A percentile compares a stretch with the other conserved stretches of the same genome.
These are phyloP conservation scores for Hemerocallis citrina DNA, from an alignment of 106 monocot genomes.

Conservation along the genomic window DNA sequence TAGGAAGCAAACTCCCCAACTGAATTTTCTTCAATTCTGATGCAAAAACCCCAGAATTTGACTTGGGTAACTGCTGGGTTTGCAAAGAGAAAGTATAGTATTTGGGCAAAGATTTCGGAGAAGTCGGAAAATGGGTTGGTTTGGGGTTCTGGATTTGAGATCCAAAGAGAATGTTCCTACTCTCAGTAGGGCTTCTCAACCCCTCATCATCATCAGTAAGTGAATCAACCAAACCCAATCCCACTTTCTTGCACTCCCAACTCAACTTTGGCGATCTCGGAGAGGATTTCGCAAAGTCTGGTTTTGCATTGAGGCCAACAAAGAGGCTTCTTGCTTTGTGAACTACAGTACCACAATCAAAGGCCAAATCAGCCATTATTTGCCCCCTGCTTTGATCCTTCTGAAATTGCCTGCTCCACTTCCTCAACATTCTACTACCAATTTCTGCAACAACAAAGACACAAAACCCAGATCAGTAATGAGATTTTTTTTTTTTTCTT, in stretches of 20 bases:
- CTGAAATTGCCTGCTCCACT: no score
- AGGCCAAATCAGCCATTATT: conserved; percentile 16
- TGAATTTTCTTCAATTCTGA: background rate
- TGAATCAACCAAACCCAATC: conserved; percentile 46
- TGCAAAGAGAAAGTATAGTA: background rate
- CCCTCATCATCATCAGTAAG: conserved; percentile 11
- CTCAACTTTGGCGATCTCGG: conserved; percentile 43
- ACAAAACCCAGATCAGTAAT: no score
- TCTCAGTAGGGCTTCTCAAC: no score
- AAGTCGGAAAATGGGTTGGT: no score
- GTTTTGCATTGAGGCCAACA: conserved; percentile 43
- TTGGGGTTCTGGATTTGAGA: conserved; percentile 19
- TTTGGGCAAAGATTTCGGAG: background rate
- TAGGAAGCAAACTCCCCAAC: no score
- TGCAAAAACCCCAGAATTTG: background rate
- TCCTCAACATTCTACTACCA: conserved; percentile 38
- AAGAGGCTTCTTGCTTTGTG: conserved; percentile 27
- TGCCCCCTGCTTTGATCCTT: no score
- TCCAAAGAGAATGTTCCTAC: conserved; percentile 22
- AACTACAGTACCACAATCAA: conserved; percentile 3
- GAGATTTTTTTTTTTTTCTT: no score
- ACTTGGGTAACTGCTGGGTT: background rate
- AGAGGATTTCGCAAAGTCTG: conserved; percentile 28
- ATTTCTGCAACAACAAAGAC: background rate
- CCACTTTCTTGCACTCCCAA: conserved; percentile 44